phyloP scores from a whole-genome alignment of 148 eudicot species.

The Limonium bicolor region DNA sequence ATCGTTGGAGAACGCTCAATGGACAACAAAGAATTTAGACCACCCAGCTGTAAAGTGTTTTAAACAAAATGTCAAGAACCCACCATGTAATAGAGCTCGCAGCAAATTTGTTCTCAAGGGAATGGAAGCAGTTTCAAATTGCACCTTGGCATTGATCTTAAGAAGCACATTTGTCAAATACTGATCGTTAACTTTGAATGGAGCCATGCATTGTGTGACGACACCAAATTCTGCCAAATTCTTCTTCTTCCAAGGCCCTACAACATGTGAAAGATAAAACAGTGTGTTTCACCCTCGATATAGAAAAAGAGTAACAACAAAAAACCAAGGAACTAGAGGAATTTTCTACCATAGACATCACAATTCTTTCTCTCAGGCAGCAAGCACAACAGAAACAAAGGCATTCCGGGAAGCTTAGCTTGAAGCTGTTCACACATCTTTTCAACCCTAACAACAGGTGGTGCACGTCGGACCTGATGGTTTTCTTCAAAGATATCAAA shows the following conservation, averaged over 20 bases:
- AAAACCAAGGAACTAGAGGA: background rate
- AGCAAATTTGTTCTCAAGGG: background rate
- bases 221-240: conserved; percentile 42
- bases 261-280: background rate
- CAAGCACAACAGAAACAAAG: conserved; percentile 19
- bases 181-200: conserved; percentile 53
- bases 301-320: background rate
- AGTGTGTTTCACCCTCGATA: background rate
- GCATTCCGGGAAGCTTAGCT: conserved; percentile 24
- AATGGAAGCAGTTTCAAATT: background rate
- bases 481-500: conserved; percentile 20
- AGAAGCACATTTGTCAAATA: conserved; percentile 64
- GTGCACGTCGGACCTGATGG: conserved; percentile 17
- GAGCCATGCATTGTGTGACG: conserved; percentile 62
- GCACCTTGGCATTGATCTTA: conserved; percentile 74
- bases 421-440: conserved; percentile 23
- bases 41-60: conserved; percentile 46
- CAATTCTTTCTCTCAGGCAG: conserved; percentile 33
- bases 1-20: conserved; percentile 40
- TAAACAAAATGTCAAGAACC: background rate
- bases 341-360: conserved; percentile 21
- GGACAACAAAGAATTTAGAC: conserved; percentile 48
- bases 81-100: background rate
- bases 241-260: conserved; percentile 70
- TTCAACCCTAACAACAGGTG: conserved; percentile 30